A percentile compares a stretch with the other conserved stretches of the same genome.
Conservation (phyloP, 2,329 filamentous ascomycete species). For the Amylocarpus encephaloides region DNA sequence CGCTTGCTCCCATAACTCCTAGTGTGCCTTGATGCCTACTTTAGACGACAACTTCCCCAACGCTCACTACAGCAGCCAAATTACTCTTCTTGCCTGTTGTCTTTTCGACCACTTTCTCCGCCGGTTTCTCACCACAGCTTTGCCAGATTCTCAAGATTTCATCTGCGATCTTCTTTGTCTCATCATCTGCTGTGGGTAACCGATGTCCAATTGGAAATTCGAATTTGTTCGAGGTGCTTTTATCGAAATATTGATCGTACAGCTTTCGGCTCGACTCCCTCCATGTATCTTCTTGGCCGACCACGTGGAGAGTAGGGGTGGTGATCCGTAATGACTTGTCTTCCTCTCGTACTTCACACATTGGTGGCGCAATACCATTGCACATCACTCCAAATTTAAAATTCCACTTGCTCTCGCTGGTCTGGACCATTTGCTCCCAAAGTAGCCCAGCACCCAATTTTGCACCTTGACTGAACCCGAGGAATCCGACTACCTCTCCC, state of each 20-base stretch:
- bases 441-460: constrained; percentile 55
- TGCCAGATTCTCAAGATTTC: constrained; percentile 20
- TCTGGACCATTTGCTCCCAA: constrained; percentile 49
- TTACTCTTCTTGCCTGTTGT: background rate
- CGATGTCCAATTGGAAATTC: constrained; percentile 23
- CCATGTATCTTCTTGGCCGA: constrained; percentile 23
- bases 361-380: constrained; percentile 16
- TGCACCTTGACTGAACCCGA: constrained; percentile 64
- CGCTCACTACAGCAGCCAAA: background rate
- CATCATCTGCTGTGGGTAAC: constrained; percentile 15
- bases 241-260: constrained; percentile 15
- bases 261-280: constrained; percentile 13
- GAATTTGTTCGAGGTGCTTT: constrained; percentile 11
- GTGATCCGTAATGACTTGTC: constrained; percentile 10
- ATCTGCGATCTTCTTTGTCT: constrained; percentile 18
- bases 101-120: constrained; percentile 1
- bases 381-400: constrained; percentile 21
- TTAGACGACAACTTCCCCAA: background rate
- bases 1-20: no score
- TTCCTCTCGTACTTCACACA: constrained; percentile 10
- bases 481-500: constrained; percentile 43
- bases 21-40: background rate
- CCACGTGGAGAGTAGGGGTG: constrained; percentile 20
- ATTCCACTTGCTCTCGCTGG: background rate
- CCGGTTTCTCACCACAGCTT: constrained; percentile 9